Conservation (phyloP, 73 alveolate species). For the Paramecium caudatum region DNA sequence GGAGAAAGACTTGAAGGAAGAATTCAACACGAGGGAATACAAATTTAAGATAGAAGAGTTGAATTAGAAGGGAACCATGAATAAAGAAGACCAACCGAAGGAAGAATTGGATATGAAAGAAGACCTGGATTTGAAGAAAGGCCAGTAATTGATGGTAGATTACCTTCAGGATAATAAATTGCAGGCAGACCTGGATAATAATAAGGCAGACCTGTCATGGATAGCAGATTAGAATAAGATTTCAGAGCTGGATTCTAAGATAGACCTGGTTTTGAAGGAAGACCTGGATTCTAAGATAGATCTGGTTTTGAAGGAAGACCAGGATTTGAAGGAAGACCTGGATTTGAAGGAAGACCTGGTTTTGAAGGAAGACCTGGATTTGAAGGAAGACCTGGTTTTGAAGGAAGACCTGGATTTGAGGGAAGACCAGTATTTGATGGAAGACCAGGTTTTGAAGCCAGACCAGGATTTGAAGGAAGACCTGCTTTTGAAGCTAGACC, state of each 20-base stretch:
- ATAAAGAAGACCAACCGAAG: constrained; percentile 12
- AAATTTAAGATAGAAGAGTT: too few relatives aligned
- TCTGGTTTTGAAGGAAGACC: neutral
- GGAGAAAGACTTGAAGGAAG: too few relatives aligned
- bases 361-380: neutral
- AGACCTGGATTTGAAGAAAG: constrained; percentile 7
- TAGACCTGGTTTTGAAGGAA: neutral
- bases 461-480: neutral
- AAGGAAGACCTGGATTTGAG: neutral
- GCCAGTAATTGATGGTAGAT: neutral
- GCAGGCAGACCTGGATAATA: neutral
- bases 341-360: constrained; percentile 5
- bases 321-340: constrained; percentile 25
- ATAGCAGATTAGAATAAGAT: neutral
- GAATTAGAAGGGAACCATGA: neutral
- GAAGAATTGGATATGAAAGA: neutral
- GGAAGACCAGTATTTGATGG: neutral
- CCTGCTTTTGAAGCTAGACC: neutral
- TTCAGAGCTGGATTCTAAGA: neutral
- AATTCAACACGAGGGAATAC: too few relatives aligned
- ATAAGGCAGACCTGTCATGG: neutral
- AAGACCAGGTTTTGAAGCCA: constrained; percentile 15
- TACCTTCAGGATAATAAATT: neutral
- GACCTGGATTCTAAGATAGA: neutral
- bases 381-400: neutral